phyloP scores from a whole-genome alignment of 306 rosid genomes.

The Parietaria judaica region DNA sequence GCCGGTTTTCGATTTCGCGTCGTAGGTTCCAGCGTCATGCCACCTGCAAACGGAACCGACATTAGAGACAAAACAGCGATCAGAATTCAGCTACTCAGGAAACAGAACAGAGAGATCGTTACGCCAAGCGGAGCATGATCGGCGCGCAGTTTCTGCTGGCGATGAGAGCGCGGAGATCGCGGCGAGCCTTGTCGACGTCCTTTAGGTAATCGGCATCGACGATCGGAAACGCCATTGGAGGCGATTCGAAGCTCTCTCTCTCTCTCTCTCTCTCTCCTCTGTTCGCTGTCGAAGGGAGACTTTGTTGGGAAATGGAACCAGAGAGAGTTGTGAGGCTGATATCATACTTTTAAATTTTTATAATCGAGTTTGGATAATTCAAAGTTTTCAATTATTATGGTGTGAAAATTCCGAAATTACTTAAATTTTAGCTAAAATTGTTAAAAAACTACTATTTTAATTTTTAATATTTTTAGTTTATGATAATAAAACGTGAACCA shows the following conservation, averaged over 20 bases:
- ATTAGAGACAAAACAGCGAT: background rate
- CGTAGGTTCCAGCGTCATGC: conserved; percentile 98
- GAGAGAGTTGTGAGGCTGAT: no score
- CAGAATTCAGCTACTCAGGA: background rate
- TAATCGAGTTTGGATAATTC: no score
- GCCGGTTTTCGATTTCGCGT: conserved; percentile 60
- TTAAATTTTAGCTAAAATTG: no score
- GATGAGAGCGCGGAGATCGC: conserved; percentile 88
- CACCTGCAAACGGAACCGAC: conserved; percentile 34
- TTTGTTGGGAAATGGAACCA: background rate
- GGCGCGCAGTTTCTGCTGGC: conserved; percentile 78
- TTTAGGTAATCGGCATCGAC: conserved; percentile 69
- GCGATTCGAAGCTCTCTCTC: no score
- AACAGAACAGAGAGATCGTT: conserved; percentile 13
- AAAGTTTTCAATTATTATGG: no score
- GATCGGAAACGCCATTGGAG: conserved; percentile 59
- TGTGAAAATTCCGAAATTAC: no score
- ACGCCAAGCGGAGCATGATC: conserved; percentile 91
- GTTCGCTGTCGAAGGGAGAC: background rate
- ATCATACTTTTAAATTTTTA: no score
- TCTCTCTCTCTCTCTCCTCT: no score
- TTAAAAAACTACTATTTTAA: no score
- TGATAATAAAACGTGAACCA: no score
- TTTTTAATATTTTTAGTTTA: no score
- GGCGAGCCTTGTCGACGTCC: conserved; percentile 71